phyloP scores from a whole-genome alignment of 116 monocot species.

The Trichopus zeylanicus region DNA sequence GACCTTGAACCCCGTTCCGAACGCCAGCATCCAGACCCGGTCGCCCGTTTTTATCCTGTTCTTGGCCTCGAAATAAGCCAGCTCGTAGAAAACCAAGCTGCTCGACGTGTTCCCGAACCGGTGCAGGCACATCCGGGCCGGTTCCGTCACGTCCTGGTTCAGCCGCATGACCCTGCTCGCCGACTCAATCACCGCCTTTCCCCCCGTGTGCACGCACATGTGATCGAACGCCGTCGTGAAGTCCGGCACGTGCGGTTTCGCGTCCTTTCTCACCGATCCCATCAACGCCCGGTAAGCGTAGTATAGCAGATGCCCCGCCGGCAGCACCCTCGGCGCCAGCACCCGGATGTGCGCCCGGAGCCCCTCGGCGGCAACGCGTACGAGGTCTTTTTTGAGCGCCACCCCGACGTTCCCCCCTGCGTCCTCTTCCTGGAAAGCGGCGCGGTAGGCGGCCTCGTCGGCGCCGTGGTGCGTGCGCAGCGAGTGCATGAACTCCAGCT shows the following conservation, averaged over 20 bases:
- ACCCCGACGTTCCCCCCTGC: constrained; percentile 45
- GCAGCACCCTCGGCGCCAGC: constrained; percentile 55
- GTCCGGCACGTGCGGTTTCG: constrained; percentile 52
- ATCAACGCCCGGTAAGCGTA: constrained; percentile 23
- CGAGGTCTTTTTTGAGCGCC: constrained; percentile 61
- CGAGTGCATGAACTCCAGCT: constrained; percentile 42
- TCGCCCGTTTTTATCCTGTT: constrained; percentile 53
- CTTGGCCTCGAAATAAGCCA: constrained; percentile 81
- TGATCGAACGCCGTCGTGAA: constrained; percentile 83
- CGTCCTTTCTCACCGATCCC: constrained; percentile 5
- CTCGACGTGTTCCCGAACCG: constrained; percentile 96
- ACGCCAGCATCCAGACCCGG: constrained; percentile 83
- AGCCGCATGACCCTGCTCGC: constrained; percentile 51
- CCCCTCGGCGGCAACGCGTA: constrained; percentile 54
- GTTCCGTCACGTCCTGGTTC: constrained; percentile 36
- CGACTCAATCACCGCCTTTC: constrained; percentile 84
- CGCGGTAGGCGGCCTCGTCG: constrained; percentile 49
- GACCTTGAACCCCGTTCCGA: constrained; percentile 90
- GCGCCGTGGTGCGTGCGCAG: constrained; percentile 70
- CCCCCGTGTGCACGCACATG: constrained; percentile 75
- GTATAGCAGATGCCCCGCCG: constrained; percentile 34
- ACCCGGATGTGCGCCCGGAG: constrained; percentile 42
- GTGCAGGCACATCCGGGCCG: constrained; percentile 77
- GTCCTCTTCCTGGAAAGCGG: constrained; percentile 68
- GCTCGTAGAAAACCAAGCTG: constrained; percentile 80